Evolutionary conservation across 2,329 filamentous ascomycete genomes (phyloP).

Genomic region (Alternaria sp.): DNA sequence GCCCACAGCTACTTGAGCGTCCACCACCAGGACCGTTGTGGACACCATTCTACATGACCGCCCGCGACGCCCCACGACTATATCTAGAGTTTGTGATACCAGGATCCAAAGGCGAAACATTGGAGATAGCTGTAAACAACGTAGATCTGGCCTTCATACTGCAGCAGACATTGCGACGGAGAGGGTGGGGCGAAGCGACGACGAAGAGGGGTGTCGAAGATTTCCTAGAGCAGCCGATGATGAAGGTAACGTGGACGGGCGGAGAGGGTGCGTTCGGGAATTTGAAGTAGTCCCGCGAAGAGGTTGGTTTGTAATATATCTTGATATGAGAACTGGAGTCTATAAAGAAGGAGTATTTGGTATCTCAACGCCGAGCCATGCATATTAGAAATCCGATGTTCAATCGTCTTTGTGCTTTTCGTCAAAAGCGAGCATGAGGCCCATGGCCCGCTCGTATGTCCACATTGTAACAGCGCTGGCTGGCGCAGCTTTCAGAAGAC

Average conservation of each 20-base stretch:
- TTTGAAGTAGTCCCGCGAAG: neutral
- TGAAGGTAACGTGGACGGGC: neutral
- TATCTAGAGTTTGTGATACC: slow-evolving; percentile 3
- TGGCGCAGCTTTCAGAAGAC: slow-evolving; percentile 92
- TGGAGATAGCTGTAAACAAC: neutral
- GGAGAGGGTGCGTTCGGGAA: neutral
- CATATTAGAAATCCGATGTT: neutral
- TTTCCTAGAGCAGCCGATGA: neutral
- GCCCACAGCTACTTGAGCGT: neutral
- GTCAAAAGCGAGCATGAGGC: slow-evolving; percentile 56
- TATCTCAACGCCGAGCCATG: neutral
- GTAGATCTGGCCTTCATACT: slow-evolving; percentile 9
- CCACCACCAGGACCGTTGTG: neutral
- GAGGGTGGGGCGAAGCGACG: neutral
- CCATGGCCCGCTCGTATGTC: slow-evolving; percentile 84
- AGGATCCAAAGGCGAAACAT: slow-evolving; percentile 2
- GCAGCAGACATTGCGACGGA: slow-evolving; percentile 1
- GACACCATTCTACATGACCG: slow-evolving; percentile 3
- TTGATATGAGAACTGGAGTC: neutral
- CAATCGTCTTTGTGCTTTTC: slow-evolving; percentile 14
- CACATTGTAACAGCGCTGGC: slow-evolving; percentile 91
- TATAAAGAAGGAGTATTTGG: neutral
- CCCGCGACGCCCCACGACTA: neutral
- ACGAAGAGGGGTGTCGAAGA: neutral
- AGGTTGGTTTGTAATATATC: neutral